Evolutionary conservation across 129 eudicot species (phyloP).

Genomic region (Lonicera japonica): DNA sequence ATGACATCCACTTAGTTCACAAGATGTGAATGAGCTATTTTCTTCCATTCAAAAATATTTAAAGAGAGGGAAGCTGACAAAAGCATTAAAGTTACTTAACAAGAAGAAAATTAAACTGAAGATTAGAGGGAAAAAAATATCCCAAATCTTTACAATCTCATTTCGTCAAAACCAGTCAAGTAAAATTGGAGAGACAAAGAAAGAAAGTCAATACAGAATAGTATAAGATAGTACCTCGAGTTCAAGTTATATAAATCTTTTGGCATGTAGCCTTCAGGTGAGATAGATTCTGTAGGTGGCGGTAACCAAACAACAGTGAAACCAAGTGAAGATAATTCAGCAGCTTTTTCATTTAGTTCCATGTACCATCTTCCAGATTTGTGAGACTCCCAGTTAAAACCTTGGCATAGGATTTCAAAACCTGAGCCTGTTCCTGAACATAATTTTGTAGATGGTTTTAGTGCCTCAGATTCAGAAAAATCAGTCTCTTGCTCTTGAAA

Average conservation of each 20-base stretch:
- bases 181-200: too few species aligned
- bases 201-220: too few species aligned
- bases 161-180: too few species aligned
- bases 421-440: slow-evolving; percentile 89
- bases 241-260: slow-evolving; percentile 76
- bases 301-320: slow-evolving; percentile 89
- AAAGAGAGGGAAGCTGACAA: background rate
- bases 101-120: background rate
- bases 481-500: slow-evolving; percentile 29
- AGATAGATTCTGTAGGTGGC: slow-evolving; percentile 94
- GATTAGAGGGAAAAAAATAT: background rate
- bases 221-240: slow-evolving; percentile 52
- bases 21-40: background rate
- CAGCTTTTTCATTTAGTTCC: slow-evolving; percentile 69
- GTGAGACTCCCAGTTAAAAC: slow-evolving; percentile 97
- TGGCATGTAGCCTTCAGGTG: slow-evolving; percentile 99
- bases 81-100: background rate
- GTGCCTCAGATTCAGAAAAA: slow-evolving; percentile 29
- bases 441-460: slow-evolving; percentile 32
- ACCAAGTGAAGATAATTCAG: slow-evolving; percentile 67
- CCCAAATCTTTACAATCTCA: background rate
- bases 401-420: slow-evolving; percentile 77
- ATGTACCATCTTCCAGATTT: slow-evolving; percentile 85
- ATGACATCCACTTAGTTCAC: background rate
- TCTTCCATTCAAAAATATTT: background rate